Base-by-base conservation (phyloP, 805 yeast genomes). In the Nakazawaea siamensis region DNA sequence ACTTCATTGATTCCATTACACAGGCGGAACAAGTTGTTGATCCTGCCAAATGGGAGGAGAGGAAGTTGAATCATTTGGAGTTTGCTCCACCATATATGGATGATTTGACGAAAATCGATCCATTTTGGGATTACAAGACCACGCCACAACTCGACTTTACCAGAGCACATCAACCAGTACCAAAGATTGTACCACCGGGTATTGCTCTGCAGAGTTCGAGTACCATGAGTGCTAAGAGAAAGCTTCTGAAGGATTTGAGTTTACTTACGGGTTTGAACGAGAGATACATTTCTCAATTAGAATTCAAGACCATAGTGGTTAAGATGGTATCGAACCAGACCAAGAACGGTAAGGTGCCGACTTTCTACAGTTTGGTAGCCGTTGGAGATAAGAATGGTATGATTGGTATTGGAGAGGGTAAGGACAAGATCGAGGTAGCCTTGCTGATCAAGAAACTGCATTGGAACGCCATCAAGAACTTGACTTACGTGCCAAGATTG, bases 391-490 rank as follows among this genome's bases (percentile, higher is more conserved):
- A 78, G 37, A 82, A 84, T 44, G 98, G 98, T 44, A 82, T 86
- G 80, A 68, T 92, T 40, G 97, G 97, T 24, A 65, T 88, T 32
- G 98, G 97, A 33, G 94, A 87, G 57, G 98, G 97, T 43, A 85
- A 84, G 52, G 90, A 92, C 42, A 68, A 86, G 46, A 78, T 73
- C 37, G 85, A 80, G 40, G 72, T 80, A 62, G 63, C 80, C 34
- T 70, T 71, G 36, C 95, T 97, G 2, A 70, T 80, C 23, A 62
- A 72, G 27, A 83, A 85, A 54, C 95, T 97, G 4, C 86, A 80
- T 57, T 84, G 95, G 94, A 80, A 83, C 51, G 97, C 97, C 1
- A 81, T 88, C 36, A 84, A 86, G 58, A 85, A 86, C 56, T 65
- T 92, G 52, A 70, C 71, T 27, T 75, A 76, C 46, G 72, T 92